Evolutionary conservation across 257 asterid species (phyloP), one percentile per base, ranked within the genome.

Genomic region (Solanum dulcamara): DNA sequence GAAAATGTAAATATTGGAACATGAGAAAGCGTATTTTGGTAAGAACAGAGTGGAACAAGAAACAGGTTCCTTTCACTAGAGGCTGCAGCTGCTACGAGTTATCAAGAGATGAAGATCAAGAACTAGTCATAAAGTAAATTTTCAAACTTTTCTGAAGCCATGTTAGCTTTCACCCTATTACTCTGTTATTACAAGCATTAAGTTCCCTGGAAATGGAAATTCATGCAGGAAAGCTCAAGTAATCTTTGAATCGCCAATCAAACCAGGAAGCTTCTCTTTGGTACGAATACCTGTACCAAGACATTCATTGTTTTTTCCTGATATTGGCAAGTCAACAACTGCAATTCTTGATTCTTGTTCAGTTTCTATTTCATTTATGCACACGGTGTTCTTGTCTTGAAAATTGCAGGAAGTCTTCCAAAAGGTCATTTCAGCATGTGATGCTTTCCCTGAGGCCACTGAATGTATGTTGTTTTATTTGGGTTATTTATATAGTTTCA

Each of bases 61-160:
- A 89, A 83, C 93, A 88, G 88, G 92, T 94, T 70, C 98, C 98
- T 71, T 90, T 92, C 85, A 95, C 96, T 66, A 91, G 91, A 91
- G 97, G 99, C 38, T 91, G 92, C 93, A 92, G 97, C 93, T 85
- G 81, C 87, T 95, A 80, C 84, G 90, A 91, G 60, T 86, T 93
- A 83, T 89, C 93, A 83, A 89, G 85, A 30, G 83, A 88, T 0
- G 85, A 87, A 44, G 89, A 92, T 57, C 66, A n/a, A 81, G 88
- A 88, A 88, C 89, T 92, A 66, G 90, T 94, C 84, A 92, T 95
- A 88, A 90, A 88, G 98, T 93, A 93, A 50, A 35, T 15, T 55
- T 55, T 8, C 53, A 30, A 32, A 10, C 10, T 79, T 79, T 28
- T 48, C 64, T 79, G 24, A 79, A 5, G 28, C 3, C 28, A 30